phyloP scores from a whole-genome alignment of 495 filamentous ascomycete species.

The Penicillium angulare region DNA sequence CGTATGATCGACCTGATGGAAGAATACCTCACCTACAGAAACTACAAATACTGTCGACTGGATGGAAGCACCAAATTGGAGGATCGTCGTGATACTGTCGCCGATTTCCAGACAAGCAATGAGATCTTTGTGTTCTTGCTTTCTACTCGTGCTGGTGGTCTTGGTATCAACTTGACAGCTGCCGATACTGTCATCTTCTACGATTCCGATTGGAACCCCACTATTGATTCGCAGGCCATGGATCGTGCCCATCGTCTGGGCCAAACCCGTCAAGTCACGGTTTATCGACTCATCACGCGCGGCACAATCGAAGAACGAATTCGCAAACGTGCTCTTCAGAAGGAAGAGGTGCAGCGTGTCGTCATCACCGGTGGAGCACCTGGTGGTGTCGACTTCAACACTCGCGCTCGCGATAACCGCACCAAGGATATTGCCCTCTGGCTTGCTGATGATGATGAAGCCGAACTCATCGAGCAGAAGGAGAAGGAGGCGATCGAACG shows the following conservation, averaged over 20 bases:
- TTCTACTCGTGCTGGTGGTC: slow-evolving; percentile 92
- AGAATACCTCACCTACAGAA: slow-evolving; percentile 96
- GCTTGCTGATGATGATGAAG: slow-evolving; percentile 94
- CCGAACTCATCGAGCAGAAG: slow-evolving; percentile 83
- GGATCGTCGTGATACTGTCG: slow-evolving; percentile 92
- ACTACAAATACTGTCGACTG: slow-evolving; percentile 96
- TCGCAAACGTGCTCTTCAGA: slow-evolving; percentile 94
- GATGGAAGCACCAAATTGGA: slow-evolving; percentile 98
- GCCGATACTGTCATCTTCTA: slow-evolving; percentile 98
- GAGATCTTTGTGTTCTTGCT: slow-evolving; percentile 97
- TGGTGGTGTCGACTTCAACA: slow-evolving; percentile 88
- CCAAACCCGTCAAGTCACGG: slow-evolving; percentile 92
- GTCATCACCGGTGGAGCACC: slow-evolving; percentile 91
- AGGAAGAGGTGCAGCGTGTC: slow-evolving; percentile 98
- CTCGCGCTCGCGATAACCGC: slow-evolving; percentile 81
- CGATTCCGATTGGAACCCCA: slow-evolving; percentile 99
- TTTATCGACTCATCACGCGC: slow-evolving; percentile 95
- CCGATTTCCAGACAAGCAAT: slow-evolving; percentile 89
- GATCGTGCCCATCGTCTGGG: slow-evolving; percentile 97
- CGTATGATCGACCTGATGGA: slow-evolving; percentile 99
- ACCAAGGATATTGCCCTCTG: slow-evolving; percentile 97
- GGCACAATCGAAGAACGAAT: slow-evolving; percentile 98
- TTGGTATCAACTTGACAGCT: slow-evolving; percentile 95
- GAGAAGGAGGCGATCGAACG: slow-evolving; percentile 75
- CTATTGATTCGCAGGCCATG: slow-evolving; percentile 98